Evolutionary conservation across 192 early-diverging fungal species (phyloP), one percentile per base, ranked within the genome.

Genomic region (Coemansia sp.): DNA sequence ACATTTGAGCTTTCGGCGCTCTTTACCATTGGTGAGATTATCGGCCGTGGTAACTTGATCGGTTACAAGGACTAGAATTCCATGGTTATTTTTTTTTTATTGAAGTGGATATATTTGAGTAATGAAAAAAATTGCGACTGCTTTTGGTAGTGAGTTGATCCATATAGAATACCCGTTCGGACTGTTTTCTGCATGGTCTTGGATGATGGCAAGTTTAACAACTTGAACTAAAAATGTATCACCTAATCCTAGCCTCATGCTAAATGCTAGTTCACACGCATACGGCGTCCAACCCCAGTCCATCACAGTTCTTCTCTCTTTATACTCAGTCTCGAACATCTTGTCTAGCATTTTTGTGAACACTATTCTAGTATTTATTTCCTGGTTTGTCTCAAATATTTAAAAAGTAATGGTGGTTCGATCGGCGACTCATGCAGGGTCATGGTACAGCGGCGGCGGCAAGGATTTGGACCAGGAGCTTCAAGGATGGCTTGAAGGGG

Each of bases 371-470:
- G 10, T 21, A 29, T 36, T 14, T 20, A 50, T 32, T 5, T 11
- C 1, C 29, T 30, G 22, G 20, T 36, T 61, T 50, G 25, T 46
- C 7, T 20, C 5, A 42, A 9, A 20, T 61, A 24, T 61, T 61
- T 6, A 51, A 21, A 1, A 42, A 5, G 51, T 10, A 17, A 80
- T 80, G 77, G 53, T 61, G 1, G 30, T 62, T 54, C 69, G 78
- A 55, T 31, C 65, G 52, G 88, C 88, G 33, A 81, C 80, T 31
- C 90, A 91, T 57, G 87, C 90, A 24, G 88, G 88, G n/a, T 85
- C 84, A 59, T 91, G 90, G 90, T 91, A 91, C 63, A 77, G 78
- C 19, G 74, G 77, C 39, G 61, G 84, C 60, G 55, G 84, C 76
- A 74, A 72, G 32, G 46, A 59, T 20, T 60, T 63, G 1, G 66